Conservation (phyloP, 441 rosid genomes). For the Brassica balearica region DNA sequence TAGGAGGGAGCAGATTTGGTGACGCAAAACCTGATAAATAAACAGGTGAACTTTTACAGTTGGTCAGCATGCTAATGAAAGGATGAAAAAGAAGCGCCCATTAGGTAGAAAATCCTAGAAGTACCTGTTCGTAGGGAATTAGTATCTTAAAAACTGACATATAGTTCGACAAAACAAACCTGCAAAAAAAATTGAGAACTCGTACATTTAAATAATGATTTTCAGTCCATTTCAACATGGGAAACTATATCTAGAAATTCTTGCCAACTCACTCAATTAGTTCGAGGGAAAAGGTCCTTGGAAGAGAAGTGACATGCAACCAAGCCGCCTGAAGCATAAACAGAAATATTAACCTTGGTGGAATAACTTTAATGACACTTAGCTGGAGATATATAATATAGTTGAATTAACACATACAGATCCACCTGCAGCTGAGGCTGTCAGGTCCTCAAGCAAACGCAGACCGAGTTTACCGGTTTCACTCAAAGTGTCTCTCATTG, state of each 20-base stretch:
- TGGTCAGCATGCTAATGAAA: slow-evolving; percentile 39
- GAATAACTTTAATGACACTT: slow-evolving; percentile 14
- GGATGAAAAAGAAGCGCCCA: slow-evolving; percentile 33
- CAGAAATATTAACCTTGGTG: slow-evolving; percentile 13
- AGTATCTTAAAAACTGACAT: slow-evolving; percentile 79
- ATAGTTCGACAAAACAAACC: slow-evolving; percentile 94
- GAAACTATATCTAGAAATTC: slow-evolving; percentile 20
- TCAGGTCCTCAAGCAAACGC: slow-evolving; percentile 98
- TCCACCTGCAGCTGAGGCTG: slow-evolving; percentile 99
- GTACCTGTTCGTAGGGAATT: slow-evolving; percentile 81
- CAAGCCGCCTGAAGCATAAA: slow-evolving; percentile 74
- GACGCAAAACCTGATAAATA: slow-evolving; percentile 81
- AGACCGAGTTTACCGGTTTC: slow-evolving; percentile 87
- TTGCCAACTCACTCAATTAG: slow-evolving; percentile 89
- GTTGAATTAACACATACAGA: slow-evolving; percentile 88
- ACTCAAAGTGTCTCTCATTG: slow-evolving; percentile 64
- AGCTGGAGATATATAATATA: slow-evolving; percentile 18
- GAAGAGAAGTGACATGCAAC: slow-evolving; percentile 83
- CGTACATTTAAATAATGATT: slow-evolving; percentile 21
- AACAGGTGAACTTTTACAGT: slow-evolving; percentile 47
- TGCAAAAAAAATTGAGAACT: slow-evolving; percentile 40
- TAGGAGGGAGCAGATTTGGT: slow-evolving; percentile 96
- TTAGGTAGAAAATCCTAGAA: slow-evolving; percentile 24
- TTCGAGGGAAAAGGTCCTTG: slow-evolving; percentile 88
- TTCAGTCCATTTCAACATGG: slow-evolving; percentile 18